A percentile compares a stretch with the other conserved stretches of the same genome.
Conservation (phyloP, 78 protist species). For the Bodo saltans region DNA sequence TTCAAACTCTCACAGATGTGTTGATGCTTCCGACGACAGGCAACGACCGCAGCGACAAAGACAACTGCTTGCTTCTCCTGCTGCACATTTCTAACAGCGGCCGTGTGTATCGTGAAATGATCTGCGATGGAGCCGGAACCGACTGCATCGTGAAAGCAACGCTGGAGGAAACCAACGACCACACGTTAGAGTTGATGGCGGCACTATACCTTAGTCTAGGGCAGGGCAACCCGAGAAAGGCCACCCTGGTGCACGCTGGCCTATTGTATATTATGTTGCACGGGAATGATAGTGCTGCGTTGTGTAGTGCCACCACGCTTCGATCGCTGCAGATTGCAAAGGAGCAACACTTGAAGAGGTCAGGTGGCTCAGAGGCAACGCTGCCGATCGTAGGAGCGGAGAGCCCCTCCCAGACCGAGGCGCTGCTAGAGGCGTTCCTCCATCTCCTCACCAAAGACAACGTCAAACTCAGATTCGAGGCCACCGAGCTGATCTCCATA, state of each 20-base stretch:
- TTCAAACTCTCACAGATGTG: conserved; percentile 23
- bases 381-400: background rate
- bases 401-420: background rate
- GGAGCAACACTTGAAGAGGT: background rate
- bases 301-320: conserved; percentile 11
- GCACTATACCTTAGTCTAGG: background rate
- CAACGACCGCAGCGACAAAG: background rate
- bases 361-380: no score
- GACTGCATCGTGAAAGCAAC: background rate
- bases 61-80: background rate
- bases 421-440: background rate
- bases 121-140: conserved; percentile 11
- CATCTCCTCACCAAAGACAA: background rate
- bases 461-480: conserved; percentile 17
- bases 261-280: background rate
- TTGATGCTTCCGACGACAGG: background rate
- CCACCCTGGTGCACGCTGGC: background rate
- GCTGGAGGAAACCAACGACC: conserved; percentile 1
- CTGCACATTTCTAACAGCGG: conserved; percentile 18
- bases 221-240: conserved; percentile 13
- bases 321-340: background rate
- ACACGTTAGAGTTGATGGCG: background rate
- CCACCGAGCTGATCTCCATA: background rate
- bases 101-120: conserved; percentile 12
- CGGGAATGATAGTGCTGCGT: background rate